Base-by-base conservation (phyloP, 768 basidiomycete genomes). In the Galerina marginata region DNA sequence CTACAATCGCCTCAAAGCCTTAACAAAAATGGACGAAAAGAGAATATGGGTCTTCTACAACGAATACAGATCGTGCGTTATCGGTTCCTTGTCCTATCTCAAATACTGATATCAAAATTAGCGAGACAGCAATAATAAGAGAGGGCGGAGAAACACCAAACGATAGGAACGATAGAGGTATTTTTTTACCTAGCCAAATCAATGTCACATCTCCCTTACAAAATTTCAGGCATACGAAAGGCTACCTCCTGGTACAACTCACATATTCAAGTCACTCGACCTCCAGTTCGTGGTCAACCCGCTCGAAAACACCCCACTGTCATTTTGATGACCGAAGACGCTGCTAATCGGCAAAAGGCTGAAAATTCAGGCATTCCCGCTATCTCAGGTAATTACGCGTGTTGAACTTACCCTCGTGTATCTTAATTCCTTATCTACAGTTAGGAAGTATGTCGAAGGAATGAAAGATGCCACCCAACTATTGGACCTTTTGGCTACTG, bases 111-210 rank as follows among this genome's bases (percentile, higher is more conserved):
- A 12, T 46, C 14, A 7, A 16, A 4, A 3, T 36, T 62, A 94
- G 93, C 44, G 89, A 93, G 71, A 95, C 93, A 0, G 92, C 91
- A 0, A 83, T 94, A 9, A 79, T 91, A 42, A 80, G 91, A 14
- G 86, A 90, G 63, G 87, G 90, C 56, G 87, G 81, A 4, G 93
- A 96, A 74, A 87, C 86, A 0, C 93, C 95, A 0, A 99, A 99
- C 66, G 97, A 99, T 71, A 83, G 92, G 26, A 99, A 99, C 69
- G 97, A 99, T 71, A 79, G 97, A 84, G 91, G 95, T 93, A 59
- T 33, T 75, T 69, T n/a, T 26, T 14, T 7, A n/a, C 6, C 5
- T 46, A 10, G 48, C 3, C 9, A 10, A 23, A 9, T 7, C 36
- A 46, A 2, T 55, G 37, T 26, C 44, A 33, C 36, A 14, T 9